A percentile compares a stretch with the other conserved stretches of the same genome.
Conservation (phyloP, 257 asterid genomes). For the Jaltomata sinuosa region DNA sequence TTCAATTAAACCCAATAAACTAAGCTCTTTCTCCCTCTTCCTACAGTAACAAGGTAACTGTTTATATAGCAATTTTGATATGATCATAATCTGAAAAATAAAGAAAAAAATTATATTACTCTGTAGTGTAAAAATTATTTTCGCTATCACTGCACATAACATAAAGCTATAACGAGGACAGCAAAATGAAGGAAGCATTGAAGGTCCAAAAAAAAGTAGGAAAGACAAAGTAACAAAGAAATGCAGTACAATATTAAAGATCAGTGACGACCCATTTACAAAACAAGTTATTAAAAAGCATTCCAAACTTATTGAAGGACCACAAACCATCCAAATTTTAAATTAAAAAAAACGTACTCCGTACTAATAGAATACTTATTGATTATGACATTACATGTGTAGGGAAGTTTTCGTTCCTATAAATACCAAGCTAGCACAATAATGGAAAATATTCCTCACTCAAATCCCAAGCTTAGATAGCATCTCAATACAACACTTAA, state of each 20-base stretch:
- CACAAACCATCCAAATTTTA: conserved; percentile 9
- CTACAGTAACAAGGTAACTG: background rate
- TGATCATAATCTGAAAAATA: background rate
- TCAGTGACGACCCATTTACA: background rate
- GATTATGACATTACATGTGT: background rate
- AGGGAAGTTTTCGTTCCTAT: background rate
- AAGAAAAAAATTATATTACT: background rate
- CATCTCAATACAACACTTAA: background rate
- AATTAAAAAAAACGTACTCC: background rate
- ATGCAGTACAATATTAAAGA: background rate
- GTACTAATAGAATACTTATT: background rate
- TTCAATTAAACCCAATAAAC: background rate
- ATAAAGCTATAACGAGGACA: background rate
- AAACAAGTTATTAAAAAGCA: background rate
- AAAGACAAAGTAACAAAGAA: background rate
- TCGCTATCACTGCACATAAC: background rate
- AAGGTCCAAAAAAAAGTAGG: background rate
- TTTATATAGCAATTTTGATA: background rate
- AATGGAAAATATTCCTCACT: background rate
- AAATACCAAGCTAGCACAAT: background rate
- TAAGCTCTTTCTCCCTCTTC: background rate
- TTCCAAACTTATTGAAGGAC: background rate
- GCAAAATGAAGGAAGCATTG: background rate
- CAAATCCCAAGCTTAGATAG: background rate
- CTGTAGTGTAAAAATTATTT: background rate